Evolutionary conservation across 768 basidiomycete species (phyloP).

Genomic region (Leucocoprinus birnbaumii): DNA sequence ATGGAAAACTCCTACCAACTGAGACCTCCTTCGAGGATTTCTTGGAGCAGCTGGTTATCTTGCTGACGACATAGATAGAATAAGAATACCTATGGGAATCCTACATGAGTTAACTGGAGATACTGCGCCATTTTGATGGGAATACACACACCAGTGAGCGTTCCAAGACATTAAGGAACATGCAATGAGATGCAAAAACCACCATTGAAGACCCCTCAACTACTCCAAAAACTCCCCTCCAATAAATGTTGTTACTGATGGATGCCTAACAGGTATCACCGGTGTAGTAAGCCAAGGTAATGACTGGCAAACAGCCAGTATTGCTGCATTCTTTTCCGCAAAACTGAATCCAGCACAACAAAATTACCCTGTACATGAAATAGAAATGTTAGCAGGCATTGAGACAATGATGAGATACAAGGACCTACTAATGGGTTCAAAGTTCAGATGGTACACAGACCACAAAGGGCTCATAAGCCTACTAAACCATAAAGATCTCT

Average conservation of each 20-base stretch:
- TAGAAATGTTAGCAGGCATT: conserved; percentile 32
- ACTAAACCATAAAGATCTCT: conserved; percentile 27
- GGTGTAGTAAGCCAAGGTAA: conserved; percentile 24
- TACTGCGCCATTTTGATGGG: conserved; percentile 23
- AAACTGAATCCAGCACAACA: conserved; percentile 34
- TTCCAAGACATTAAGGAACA: conserved; percentile 33
- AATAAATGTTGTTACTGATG: conserved; percentile 30
- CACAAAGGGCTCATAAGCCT: conserved; percentile 26
- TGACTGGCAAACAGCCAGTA: conserved; percentile 20
- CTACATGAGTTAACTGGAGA: conserved; percentile 23
- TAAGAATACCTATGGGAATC: conserved; percentile 37
- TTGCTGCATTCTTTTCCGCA: conserved; percentile 31
- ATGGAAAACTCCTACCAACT: conserved; percentile 31
- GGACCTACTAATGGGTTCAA: conserved; percentile 25
- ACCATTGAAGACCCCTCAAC: conserved; percentile 19
- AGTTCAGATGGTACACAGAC: conserved; percentile 28
- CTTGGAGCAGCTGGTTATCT: conserved; percentile 25
- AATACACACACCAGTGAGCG: conserved; percentile 24
- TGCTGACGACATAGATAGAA: conserved; percentile 25
- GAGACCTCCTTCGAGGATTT: conserved; percentile 31
- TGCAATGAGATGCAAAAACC: conserved; percentile 16
- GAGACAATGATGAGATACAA: conserved; percentile 28
- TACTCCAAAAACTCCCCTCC: conserved; percentile 15
- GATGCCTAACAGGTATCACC: conserved; percentile 24
- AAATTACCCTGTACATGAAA: conserved; percentile 37